Evolutionary conservation across 2,329 filamentous ascomycete species (phyloP).

Genomic region (Epichloe glyceriae): DNA sequence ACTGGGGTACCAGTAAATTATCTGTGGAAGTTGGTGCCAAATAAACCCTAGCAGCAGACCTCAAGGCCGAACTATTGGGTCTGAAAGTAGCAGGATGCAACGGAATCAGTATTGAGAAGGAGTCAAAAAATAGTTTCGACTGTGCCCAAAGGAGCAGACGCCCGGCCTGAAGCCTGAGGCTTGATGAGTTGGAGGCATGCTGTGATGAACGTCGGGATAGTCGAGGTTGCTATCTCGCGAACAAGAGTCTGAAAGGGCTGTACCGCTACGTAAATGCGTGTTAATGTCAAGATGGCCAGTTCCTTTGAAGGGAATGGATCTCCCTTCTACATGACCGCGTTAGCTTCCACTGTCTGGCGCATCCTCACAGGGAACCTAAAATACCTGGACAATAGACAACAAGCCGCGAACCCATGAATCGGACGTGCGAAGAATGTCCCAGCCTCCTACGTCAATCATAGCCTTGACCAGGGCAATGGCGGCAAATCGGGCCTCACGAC

Average conservation of each 20-base stretch:
- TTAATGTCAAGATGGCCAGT: slow-evolving; percentile 62
- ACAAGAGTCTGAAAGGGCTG: slow-evolving; percentile 72
- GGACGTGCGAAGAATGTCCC: slow-evolving; percentile 63
- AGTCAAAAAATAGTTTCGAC: slow-evolving; percentile 59
- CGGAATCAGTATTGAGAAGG: slow-evolving; percentile 60
- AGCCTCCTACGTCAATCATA: slow-evolving; percentile 68
- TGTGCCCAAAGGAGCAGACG: slow-evolving; percentile 30
- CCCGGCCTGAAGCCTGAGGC: slow-evolving; percentile 20
- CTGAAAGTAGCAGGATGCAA: slow-evolving; percentile 75
- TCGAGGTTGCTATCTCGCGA: slow-evolving; percentile 78
- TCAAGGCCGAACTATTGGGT: slow-evolving; percentile 58
- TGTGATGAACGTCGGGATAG: slow-evolving; percentile 59
- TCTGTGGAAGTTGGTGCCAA: slow-evolving; percentile 52
- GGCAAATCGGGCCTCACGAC: slow-evolving; percentile 59
- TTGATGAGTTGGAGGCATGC: slow-evolving; percentile 57
- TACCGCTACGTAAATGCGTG: slow-evolving; percentile 71
- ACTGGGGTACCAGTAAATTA: slow-evolving; percentile 31
- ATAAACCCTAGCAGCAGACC: slow-evolving; percentile 42
- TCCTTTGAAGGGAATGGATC: slow-evolving; percentile 66
- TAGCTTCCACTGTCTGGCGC: neutral
- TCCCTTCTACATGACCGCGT: slow-evolving; percentile 46
- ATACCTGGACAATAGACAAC: slow-evolving; percentile 59
- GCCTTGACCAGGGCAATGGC: slow-evolving; percentile 71
- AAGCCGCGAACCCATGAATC: slow-evolving; percentile 69
- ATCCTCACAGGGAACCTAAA: neutral